Base-by-base conservation (phyloP, 441 rosid species). In the Euphorbia schlechtendalii region DNA sequence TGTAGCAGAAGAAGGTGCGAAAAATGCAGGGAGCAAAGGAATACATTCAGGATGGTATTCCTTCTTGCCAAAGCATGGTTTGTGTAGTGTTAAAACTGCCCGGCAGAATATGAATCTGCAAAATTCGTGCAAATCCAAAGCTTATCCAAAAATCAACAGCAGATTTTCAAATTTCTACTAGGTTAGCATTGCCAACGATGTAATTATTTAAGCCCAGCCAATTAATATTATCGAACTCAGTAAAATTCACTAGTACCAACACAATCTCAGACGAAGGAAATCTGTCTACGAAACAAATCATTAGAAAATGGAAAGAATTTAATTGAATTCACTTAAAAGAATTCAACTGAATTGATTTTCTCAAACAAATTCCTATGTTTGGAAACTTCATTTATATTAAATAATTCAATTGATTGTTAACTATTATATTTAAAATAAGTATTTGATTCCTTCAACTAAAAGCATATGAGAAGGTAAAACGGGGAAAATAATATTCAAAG, bases 91-190 rank as follows among this genome's bases (percentile, higher is more conserved):
- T 78, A 93, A 69, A 57, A 83, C 97, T 10, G 86, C 84, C 70
- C 87, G 83, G 56, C 93, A 90, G 73, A 88, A 90, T 45, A 93
- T 53, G 74, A 90, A 93, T 80, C 97, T 93, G 91, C 71, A 56
- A 69, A 57, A 46, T 12, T 41, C 11, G 3, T 25, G 14, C 34
- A 48, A 53, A 11, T 3, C 1, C 12, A 3, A 14, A 65, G 67
- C 6, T 20, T 28, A 63, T 5, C n/a, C 21, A 41, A 32, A 51
- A 51, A 51, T 22, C 41, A 51, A 14, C n/a, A 56, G 8, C 45
- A 57, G 65, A 43, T 58, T 45, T 21, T 51, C 18, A 14, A 45
- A 15, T 69, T 34, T 59, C 49, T 22, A 20, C 54, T 21, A 11
- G 15, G 30, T 11, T 10, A 22, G 2, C 10, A 51, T 12, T 24